Base-by-base conservation (phyloP, 75 land plant genomes). In the Picea glauca region DNA sequence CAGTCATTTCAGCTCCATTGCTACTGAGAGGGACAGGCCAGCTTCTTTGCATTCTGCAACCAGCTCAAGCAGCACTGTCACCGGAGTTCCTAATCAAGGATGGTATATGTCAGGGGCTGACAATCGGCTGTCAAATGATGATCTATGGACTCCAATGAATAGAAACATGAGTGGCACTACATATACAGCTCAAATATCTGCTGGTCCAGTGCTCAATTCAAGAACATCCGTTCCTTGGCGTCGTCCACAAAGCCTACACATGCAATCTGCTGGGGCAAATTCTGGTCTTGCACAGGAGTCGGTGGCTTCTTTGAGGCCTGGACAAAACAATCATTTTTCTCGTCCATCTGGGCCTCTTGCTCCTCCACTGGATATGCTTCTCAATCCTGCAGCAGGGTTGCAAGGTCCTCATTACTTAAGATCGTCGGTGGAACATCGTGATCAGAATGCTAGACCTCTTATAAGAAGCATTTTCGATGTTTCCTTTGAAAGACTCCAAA, bases 381-480 rank as follows among this genome's bases (percentile, higher is more conserved):
- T 43, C 20, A 70, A 43, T 43, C n/a, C 54, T 43, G 74, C 33
- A 14, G 43, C 56, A 43, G 54, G 23, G 40, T 43, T 40, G 50
- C 74, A 70, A 43, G 74, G 54, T 9, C 54, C 74, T 70, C 74
- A n/a, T 12, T 70, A 70, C 43, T 70, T 70, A 12, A 70, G 54
- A 40, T 40, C 74, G 11, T 40, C n/a, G 74, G 43, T 43, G 74
- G 74, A 70, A 38, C 56, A 70, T 38, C 26, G 74, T 9, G 26
- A 40, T 70, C 54, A 12, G 23, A 43, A 70, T 70, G 30, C 3
- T 43, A 70, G 74, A 70, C 23, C 74, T 70, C 54, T 38, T 38
- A n/a, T 46, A n/a, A 43, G 73, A 70, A 70, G 73, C 17, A 70
- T 70, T 70, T 2, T 70, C 18, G 74, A 70, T 70, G n/a, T 70